phyloP scores from a whole-genome alignment of 192 early-diverging fungal species.

The Coemansia asiatica region DNA sequence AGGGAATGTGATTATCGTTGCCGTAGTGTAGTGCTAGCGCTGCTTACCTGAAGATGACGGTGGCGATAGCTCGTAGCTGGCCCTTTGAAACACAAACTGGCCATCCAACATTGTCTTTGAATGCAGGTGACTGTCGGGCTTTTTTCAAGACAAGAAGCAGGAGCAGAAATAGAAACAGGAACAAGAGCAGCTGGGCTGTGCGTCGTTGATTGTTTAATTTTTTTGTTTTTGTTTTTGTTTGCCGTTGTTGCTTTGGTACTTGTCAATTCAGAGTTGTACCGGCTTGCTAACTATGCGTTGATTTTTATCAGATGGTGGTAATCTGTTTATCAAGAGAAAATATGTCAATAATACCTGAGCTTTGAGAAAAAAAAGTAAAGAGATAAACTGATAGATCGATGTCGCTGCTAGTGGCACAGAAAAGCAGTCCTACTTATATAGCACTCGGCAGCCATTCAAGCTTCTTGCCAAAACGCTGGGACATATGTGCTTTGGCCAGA shows the following conservation, averaged over 20 bases:
- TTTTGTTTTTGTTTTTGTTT: neutral
- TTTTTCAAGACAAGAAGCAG: neutral
- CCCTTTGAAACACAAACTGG: slow-evolving; percentile 8
- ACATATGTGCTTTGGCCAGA: neutral
- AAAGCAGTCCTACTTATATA: neutral
- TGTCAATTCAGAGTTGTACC: too few species aligned
- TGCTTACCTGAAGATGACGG: slow-evolving; percentile 18
- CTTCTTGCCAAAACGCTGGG: neutral
- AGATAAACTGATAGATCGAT: neutral
- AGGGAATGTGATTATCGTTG: slow-evolving; percentile 3
- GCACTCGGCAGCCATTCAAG: neutral
- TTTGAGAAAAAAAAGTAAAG: neutral
- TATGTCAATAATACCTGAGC: neutral
- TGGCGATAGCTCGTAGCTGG: slow-evolving; percentile 40
- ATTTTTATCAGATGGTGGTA: neutral
- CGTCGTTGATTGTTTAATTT: neutral
- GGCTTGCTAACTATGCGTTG: neutral
- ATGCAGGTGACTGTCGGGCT: neutral
- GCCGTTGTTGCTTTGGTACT: too few species aligned
- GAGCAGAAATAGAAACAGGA: neutral
- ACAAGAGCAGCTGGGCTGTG: neutral
- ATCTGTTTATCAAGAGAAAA: neutral
- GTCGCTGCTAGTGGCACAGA: neutral
- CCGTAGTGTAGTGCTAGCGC: neutral
- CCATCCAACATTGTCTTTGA: slow-evolving; percentile 2